These are phyloP conservation scores for Mortierella sp. DNA, from an alignment of 371 early-diverging fungal genomes.

Conservation along the genomic window DNA sequence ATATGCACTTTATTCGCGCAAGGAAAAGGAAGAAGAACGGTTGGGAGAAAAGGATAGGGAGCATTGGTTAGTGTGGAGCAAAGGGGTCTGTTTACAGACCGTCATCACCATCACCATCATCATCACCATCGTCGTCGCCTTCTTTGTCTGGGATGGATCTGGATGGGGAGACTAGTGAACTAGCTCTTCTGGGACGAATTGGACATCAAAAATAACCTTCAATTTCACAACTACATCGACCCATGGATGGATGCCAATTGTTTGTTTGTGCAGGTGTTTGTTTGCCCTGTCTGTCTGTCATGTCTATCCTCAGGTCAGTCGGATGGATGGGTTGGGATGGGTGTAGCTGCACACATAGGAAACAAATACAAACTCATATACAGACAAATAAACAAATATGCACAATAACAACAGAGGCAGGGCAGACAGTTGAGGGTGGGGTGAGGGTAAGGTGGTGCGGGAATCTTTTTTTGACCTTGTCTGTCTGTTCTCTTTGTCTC, in stretches of 20 bases:
- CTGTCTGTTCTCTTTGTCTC: neutral
- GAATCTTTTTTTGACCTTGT: conserved; percentile 6
- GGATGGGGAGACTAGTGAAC: neutral
- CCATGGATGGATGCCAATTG: neutral
- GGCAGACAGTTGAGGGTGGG: neutral
- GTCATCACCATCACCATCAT: neutral
- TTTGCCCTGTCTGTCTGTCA: neutral
- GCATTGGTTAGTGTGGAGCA: neutral
- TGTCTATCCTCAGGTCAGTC: neutral
- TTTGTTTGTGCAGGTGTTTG: conserved; percentile 7
- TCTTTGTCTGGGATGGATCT: neutral
- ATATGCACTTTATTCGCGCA: neutral
- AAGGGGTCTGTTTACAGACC: neutral
- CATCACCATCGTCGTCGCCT: neutral
- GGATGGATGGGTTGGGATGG: neutral
- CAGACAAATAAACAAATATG: neutral
- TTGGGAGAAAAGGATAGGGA: neutral
- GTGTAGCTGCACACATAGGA: neutral
- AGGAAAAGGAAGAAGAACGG: neutral
- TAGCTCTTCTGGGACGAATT: too few species aligned
- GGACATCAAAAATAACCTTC: too few species aligned
- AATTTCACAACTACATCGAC: too few species aligned
- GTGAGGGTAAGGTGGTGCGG: neutral
- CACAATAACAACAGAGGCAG: neutral
- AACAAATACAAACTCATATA: neutral